Conservation (phyloP, 768 basidiomycete genomes). For the Boletus rubescentipes region DNA sequence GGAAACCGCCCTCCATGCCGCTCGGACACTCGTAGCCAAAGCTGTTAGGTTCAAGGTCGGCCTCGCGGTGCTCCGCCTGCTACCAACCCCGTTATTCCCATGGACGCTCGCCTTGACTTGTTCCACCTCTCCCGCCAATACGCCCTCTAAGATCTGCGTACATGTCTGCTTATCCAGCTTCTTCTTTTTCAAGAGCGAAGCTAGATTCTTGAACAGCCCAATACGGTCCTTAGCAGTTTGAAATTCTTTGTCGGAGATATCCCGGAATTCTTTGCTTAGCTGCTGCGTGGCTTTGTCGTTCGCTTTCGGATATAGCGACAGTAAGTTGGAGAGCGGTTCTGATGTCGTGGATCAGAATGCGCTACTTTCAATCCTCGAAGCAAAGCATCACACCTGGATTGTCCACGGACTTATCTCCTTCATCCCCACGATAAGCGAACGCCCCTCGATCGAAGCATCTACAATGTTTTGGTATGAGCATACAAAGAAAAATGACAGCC, state of each 20-base stretch:
- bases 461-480: neutral
- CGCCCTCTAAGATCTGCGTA: neutral
- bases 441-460: constrained; percentile 18
- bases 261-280: neutral
- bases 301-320: constrained; percentile 25
- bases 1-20: too few species aligned
- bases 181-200: neutral
- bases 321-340: constrained; percentile 11
- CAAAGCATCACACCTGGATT: constrained; percentile 12
- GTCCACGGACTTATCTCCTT: neutral
- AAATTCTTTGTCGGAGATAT: constrained; percentile 13
- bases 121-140: constrained; percentile 6
- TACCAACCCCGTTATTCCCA: neutral
- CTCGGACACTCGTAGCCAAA: too few species aligned
- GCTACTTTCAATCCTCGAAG: too few species aligned
- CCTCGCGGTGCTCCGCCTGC: too few species aligned
- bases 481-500: neutral
- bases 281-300: neutral
- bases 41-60: too few species aligned
- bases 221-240: constrained; percentile 15
- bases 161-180: neutral
- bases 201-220: constrained; percentile 6
- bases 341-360: neutral
- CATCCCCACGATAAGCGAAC: constrained; percentile 6
- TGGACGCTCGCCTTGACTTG: neutral